Evolutionary conservation across 2,329 filamentous ascomycete species (phyloP).

Genomic region (Aspergillus ustus): DNA sequence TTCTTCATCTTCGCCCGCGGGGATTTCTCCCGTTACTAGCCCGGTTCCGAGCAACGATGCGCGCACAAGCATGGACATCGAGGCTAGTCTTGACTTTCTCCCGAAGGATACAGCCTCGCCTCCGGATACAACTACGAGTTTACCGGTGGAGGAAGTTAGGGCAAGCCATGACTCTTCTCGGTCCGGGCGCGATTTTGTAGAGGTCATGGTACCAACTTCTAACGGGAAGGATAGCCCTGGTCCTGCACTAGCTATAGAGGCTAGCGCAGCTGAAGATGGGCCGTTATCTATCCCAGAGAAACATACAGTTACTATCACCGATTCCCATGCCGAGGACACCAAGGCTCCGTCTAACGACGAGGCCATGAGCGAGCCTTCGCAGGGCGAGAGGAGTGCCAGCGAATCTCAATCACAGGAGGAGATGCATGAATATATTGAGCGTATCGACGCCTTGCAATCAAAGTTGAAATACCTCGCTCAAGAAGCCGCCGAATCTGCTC

Average conservation of each 20-base stretch:
- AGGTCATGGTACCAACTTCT: conserved; percentile 25
- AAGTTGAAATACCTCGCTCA: conserved; percentile 88
- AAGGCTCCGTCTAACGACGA: conserved; percentile 36
- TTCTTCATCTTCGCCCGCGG: conserved; percentile 53
- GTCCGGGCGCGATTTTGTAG: conserved; percentile 32
- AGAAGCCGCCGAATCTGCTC: conserved; percentile 76
- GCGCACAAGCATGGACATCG: conserved; percentile 44
- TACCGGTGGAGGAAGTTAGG: conserved; percentile 23
- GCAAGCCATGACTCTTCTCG: conserved; percentile 36
- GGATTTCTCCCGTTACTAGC: conserved; percentile 59
- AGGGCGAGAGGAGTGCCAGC: conserved; percentile 55
- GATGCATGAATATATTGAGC: conserved; percentile 79
- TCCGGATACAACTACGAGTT: conserved; percentile 25
- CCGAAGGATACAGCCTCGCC: conserved; percentile 22
- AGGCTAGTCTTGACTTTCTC: conserved; percentile 30
- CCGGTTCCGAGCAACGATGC: conserved; percentile 51
- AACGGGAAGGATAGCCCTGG: conserved; percentile 13
- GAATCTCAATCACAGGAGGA: conserved; percentile 76
- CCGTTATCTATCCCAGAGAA: conserved; percentile 23
- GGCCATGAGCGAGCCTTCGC: conserved; percentile 53
- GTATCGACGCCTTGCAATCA: conserved; percentile 87
- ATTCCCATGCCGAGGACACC: conserved; percentile 20
- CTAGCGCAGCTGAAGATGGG: background rate
- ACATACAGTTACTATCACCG: conserved; percentile 21
- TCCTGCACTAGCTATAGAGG: background rate